Evolutionary conservation across 1,284 basidiomycete genomes (phyloP), one percentile per base, ranked within the genome.

Genomic region (Kwoniella shivajii): DNA sequence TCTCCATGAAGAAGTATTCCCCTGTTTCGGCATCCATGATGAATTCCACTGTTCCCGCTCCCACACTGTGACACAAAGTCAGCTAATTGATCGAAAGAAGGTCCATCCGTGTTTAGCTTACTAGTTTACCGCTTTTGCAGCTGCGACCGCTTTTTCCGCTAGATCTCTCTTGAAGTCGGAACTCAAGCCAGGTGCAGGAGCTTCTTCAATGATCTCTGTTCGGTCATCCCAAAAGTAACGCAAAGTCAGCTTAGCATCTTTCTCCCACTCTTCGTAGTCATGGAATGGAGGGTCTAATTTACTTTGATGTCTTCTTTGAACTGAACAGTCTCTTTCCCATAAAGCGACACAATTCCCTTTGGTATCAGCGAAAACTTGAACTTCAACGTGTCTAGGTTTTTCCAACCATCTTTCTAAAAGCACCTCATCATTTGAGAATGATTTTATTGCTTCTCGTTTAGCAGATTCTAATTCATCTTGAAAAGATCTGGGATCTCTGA

Each of bases 311-410:
- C 93, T 82, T 65, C 94, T 81, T 78, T 97, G 94, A 11, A 96
- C 92, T 0, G 90, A 93, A 72, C 93, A 97, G 72, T 97, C 93
- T 45, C 93, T 83, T 77, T 95, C 92, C 87, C 90, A 94, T 29
- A 96, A 81, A 73, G 90, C 91, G 22, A 95, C 88, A 6, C 86
- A 88, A 54, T 84, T 84, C 18, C 91, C 90, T 30, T 82, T 76
- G 16, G 76, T 81, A 78, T 94, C 92, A 14, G 89, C 89, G 73
- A 94, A 94, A 6, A 94, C 87, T 74, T 93, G 91, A 11, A 94
- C 90, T 73, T 94, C 91, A 31, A 94, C 85, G 73, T 93, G 90
- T 58, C 91, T 82, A 14, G 91, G 90, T 18, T 84, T 84, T 67
- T 88, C 83, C 60, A 92, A 88, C 75, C 86, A 97, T 74, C 88